Evolutionary conservation across 257 asterid genomes (phyloP).

Genomic region (Solanum pennellii): DNA sequence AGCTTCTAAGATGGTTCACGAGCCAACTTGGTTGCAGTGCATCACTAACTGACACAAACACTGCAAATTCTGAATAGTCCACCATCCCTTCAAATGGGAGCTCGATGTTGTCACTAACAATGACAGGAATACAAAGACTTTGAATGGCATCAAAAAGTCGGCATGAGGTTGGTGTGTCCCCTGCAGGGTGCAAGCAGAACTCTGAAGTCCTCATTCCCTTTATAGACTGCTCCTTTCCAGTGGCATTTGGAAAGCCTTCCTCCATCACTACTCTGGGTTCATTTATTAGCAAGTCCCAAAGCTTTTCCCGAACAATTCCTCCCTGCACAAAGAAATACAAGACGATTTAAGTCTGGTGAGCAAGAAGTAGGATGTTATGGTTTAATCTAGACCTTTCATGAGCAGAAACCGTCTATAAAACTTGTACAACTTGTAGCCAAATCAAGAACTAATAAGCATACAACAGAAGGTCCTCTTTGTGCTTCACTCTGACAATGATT

Average conservation of each 20-base stretch:
- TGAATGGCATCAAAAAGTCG: slow-evolving; percentile 87
- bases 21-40: slow-evolving; percentile 79
- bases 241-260: slow-evolving; percentile 94
- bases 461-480: background rate
- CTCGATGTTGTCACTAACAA: slow-evolving; percentile 78
- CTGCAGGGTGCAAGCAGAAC: slow-evolving; percentile 95
- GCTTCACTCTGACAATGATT: background rate
- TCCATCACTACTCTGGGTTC: slow-evolving; percentile 66
- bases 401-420: background rate
- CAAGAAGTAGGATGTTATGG: background rate
- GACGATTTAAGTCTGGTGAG: background rate
- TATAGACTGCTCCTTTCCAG: slow-evolving; percentile 85
- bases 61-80: slow-evolving; percentile 67
- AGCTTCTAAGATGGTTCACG: slow-evolving; percentile 47
- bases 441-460: background rate
- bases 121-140: slow-evolving; percentile 88
- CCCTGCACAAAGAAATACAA: slow-evolving; percentile 30
- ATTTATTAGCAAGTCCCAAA: slow-evolving; percentile 65
- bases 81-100: slow-evolving; percentile 91
- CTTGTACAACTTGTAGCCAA: background rate
- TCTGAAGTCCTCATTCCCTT: slow-evolving; percentile 87
- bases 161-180: slow-evolving; percentile 94
- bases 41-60: slow-evolving; percentile 67
- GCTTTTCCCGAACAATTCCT: slow-evolving; percentile 76
- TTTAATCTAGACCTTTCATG: background rate